Evolutionary conservation across 148 eudicot species (phyloP).

Genomic region (Chenopodium quinoa): DNA sequence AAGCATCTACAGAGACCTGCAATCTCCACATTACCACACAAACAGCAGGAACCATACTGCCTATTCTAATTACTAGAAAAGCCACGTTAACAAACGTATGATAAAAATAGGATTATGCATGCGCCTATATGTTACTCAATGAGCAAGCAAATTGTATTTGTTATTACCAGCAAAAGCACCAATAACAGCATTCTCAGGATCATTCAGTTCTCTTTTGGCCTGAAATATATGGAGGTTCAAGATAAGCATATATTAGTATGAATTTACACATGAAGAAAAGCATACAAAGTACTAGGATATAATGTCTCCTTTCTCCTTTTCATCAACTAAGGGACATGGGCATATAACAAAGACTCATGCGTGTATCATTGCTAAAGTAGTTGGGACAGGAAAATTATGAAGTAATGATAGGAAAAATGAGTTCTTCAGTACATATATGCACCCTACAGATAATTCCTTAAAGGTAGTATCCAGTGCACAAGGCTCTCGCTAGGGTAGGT

Average conservation of each 20-base stretch:
- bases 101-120: neutral
- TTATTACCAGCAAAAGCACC: conserved; percentile 92
- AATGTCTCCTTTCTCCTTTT: neutral
- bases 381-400: neutral
- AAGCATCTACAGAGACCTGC: neutral
- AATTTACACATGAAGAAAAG: neutral
- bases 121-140: neutral
- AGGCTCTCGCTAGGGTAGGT: too few species aligned
- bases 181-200: conserved; percentile 90
- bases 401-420: neutral
- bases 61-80: neutral
- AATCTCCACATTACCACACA: neutral
- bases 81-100: neutral
- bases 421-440: neutral
- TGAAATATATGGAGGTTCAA: conserved; percentile 23
- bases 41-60: neutral
- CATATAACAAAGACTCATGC: too few species aligned
- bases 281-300: too few species aligned
- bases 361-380: neutral
- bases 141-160: neutral
- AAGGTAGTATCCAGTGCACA: too few species aligned
- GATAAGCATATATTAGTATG: neutral
- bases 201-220: conserved; percentile 91
- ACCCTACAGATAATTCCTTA: neutral
- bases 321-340: too few species aligned